phyloP scores from a whole-genome alignment of 1,284 basidiomycete genomes.

The Ustilago hordei region DNA sequence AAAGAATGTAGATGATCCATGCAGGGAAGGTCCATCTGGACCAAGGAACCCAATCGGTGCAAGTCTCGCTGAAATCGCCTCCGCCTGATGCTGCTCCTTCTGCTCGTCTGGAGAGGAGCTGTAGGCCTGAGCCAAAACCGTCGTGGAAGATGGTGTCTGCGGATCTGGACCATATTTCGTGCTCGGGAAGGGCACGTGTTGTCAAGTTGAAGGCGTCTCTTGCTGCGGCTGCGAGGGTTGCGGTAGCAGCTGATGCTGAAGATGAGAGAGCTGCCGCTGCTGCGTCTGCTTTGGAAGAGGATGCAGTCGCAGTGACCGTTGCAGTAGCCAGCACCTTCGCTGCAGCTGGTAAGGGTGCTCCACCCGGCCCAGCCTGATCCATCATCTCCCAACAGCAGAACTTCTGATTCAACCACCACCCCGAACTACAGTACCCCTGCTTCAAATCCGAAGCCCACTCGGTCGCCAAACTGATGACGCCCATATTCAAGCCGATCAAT shows the following conservation, averaged over 20 bases:
- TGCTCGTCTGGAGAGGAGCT: constrained; percentile 20
- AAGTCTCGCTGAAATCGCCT: constrained; percentile 75
- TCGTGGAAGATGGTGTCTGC: constrained; percentile 74
- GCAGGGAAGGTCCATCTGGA: constrained; percentile 79
- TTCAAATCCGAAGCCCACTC: constrained; percentile 98
- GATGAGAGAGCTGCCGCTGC: constrained; percentile 11
- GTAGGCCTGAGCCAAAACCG: constrained; percentile 56
- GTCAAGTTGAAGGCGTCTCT: constrained; percentile 32
- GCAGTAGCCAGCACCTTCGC: constrained; percentile 41
- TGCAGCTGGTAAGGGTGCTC: constrained; percentile 48
- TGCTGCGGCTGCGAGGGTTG: background rate
- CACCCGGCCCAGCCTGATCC: constrained; percentile 64
- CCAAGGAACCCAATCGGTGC: constrained; percentile 94
- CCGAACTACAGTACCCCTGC: constrained; percentile 93
- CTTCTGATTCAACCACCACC: constrained; percentile 98
- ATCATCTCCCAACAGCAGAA: constrained; percentile 92
- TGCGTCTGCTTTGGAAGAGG: constrained; percentile 1
- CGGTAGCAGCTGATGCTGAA: constrained; percentile 11
- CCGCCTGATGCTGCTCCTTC: constrained; percentile 17
- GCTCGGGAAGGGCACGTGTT: constrained; percentile 23
- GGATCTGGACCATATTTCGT: constrained; percentile 30
- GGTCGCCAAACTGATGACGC: constrained; percentile 93
- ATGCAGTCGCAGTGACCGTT: constrained; percentile 40
- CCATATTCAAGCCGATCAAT: constrained; percentile 91
- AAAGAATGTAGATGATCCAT: constrained; percentile 87